Base-by-base conservation (phyloP, 371 early-diverging fungal genomes). In the Rhizomucor pusillus region DNA sequence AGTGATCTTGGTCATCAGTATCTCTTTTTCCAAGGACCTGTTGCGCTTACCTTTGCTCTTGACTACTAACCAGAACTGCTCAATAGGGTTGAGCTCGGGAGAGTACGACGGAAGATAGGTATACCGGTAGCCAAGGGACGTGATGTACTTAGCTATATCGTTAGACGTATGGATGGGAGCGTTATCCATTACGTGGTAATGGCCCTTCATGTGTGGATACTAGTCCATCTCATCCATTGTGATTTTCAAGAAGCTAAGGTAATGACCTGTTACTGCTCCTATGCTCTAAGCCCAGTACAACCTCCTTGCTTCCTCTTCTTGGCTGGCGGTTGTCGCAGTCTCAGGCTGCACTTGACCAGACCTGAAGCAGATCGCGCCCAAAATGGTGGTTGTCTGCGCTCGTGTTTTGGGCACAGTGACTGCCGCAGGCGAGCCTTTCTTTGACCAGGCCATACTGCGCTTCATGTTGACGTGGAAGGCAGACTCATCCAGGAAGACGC, bases 371-470 rank as follows among this genome's bases (percentile, higher is more conserved):
- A 53, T 55, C n/a, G 55, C 47, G 19, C 55, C 55, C 23, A 55
- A 47, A 37, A 39, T 46, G 23, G 41, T 55, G 7, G 40, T 46
- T 46, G 37, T 34, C 34, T 18, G 45, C 29, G 37, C 55, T 47
- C 55, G 19, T 43, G 54, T 46, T 55, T 45, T 55, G 10, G 55
- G 55, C 33, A 55, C 55, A 9, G 55, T 55, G n/a, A 47, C 46
- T n/a, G 44, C 35, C 34, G 54, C 60, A 39, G 54, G 36, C 1
- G 36, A 23, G 3, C 60, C 54, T 53, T 54, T 59, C 36, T 54
- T 54, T 47, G 55, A 50, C 56, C 61, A 61, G 37, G 52, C 61
- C 51, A 61, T 34, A 18, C 61, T 61, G 46, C 54, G 54, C 34
- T 54, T 54, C 60, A 61, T 39, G 47, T 61, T 56, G 23, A 62